phyloP scores from a whole-genome alignment of 352 stramenopile genomes.

The Phytophthora uliginosa region DNA sequence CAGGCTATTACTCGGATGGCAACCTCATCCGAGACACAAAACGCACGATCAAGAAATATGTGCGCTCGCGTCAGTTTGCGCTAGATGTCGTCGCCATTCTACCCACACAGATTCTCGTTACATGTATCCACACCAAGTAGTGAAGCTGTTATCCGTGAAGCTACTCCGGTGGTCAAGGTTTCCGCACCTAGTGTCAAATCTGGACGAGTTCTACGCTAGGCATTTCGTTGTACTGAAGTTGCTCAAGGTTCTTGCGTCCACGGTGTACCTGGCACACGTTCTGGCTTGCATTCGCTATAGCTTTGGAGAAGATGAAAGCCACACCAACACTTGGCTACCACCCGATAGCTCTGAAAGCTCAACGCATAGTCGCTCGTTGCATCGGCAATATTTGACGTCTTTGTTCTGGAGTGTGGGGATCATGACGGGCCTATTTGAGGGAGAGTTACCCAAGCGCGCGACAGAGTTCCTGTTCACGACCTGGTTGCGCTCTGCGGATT shows the following conservation, averaged over 20 bases:
- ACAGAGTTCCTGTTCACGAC: constrained; percentile 63
- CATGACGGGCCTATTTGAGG: constrained; percentile 69
- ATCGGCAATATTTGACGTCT: constrained; percentile 46
- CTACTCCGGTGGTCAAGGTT: constrained; percentile 48
- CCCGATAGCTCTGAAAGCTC: background rate
- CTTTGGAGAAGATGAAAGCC: constrained; percentile 54
- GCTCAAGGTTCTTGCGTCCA: constrained; percentile 51
- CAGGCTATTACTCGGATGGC: constrained; percentile 63
- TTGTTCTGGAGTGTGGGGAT: constrained; percentile 72
- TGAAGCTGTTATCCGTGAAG: constrained; percentile 46
- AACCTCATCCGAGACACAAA: constrained; percentile 56
- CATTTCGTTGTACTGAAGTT: constrained; percentile 62
- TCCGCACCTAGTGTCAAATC: constrained; percentile 46
- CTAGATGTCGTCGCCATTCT: constrained; percentile 60
- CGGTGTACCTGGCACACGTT: constrained; percentile 58
- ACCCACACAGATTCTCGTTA: constrained; percentile 24
- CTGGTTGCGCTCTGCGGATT: constrained; percentile 67
- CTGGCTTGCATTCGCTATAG: constrained; percentile 58
- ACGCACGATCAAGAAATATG: constrained; percentile 52
- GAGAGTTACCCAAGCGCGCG: constrained; percentile 51
- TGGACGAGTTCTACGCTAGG: constrained; percentile 70
- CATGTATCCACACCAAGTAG: constrained; percentile 6
- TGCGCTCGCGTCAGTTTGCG: constrained; percentile 50
- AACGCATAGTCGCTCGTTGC: constrained; percentile 14
- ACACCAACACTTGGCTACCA: constrained; percentile 61